Evolutionary conservation across 192 early-diverging fungal genomes (phyloP), one percentile per base, ranked within the genome.

Genomic region (Rhizoclosmatium globosum): DNA sequence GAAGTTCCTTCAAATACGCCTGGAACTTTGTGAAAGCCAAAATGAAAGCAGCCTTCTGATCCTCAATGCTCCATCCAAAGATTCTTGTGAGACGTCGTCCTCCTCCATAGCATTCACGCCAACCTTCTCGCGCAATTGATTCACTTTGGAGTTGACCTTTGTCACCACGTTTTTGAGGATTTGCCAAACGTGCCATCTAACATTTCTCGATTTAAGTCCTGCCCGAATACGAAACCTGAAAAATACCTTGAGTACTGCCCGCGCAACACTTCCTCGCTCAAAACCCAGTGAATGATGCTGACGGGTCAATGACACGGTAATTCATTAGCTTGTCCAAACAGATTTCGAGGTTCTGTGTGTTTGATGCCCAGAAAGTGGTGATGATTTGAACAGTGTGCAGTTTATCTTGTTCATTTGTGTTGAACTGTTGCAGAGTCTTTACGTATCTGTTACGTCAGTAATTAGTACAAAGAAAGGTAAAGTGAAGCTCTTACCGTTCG

Each of bases 251-350:
- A 78, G 79, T 71, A 83, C 31, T 80, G 17, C 9, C 19, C 45
- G 23, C 68, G 78, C 42, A 88, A 74, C 21, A 83, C 65, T 9
- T 78, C 75, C 57, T 64, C 23, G 44, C 73, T 60, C 4, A 97
- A 92, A 41, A 95, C 83, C 94, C 94, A 94, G 44, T 89, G 83
- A 59, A 98, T 83, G 44, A 98, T 93, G 13, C 92, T 89, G 59
- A 84, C 17, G 96, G 93, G 69, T 96, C 95, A 48, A 98, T 87
- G 2, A 99, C 92, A 44, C 96, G 92, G 85, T 99, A 99, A 83
- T 97, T 96, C 71, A 97, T 85, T 73, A 99, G 87, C 82, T 98
- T 98, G 83, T 96, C 96, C 73, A 98, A 84, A 38, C 96, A 86
- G 74, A 99, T 97, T 15, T 94, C 94, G 82, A 96, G 82, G 82